phyloP scores from a whole-genome alignment of 2,329 filamentous ascomycete genomes.

The Sarocladium kiliense region DNA sequence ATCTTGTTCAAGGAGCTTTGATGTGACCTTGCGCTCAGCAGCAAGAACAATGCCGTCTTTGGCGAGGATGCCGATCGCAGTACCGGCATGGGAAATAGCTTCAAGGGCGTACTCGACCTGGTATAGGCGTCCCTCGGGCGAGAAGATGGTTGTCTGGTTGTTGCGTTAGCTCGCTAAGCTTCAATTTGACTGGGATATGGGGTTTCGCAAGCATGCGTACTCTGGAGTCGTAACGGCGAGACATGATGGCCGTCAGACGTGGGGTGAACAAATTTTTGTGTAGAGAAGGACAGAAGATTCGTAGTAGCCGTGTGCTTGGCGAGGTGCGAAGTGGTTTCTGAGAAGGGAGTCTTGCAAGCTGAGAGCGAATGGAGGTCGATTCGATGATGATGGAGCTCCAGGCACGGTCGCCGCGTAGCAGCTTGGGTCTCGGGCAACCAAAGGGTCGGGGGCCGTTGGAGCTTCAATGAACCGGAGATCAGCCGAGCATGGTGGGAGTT shows the following conservation, averaged over 20 bases:
- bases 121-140: constrained; percentile 94
- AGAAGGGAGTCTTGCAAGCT: background rate
- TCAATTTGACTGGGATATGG: background rate
- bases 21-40: constrained; percentile 97
- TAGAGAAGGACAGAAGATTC: constrained; percentile 9
- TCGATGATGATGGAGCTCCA: constrained; percentile 32
- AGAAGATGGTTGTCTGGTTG: constrained; percentile 95
- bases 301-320: background rate
- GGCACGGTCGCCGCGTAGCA: constrained; percentile 37
- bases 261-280: constrained; percentile 7
- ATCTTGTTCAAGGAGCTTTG: constrained; percentile 98
- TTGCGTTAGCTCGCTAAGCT: constrained; percentile 7
- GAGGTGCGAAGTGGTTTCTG: background rate
- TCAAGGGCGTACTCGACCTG: constrained; percentile 99
- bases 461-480: constrained; percentile 13
- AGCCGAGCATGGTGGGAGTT: no score
- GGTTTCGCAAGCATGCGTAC: constrained; percentile 48
- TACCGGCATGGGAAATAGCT: constrained; percentile 97
- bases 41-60: constrained; percentile 98
- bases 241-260: constrained; percentile 56
- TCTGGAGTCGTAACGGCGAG: constrained; percentile 94
- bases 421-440: constrained; percentile 17
- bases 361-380: background rate
- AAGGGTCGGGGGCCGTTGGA: no score
- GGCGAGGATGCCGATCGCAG: constrained; percentile 91